A percentile compares a stretch with the other conserved stretches of the same genome.
Conservation (phyloP, 169 alveolate genomes). For the Cryptosporidium sp. region DNA sequence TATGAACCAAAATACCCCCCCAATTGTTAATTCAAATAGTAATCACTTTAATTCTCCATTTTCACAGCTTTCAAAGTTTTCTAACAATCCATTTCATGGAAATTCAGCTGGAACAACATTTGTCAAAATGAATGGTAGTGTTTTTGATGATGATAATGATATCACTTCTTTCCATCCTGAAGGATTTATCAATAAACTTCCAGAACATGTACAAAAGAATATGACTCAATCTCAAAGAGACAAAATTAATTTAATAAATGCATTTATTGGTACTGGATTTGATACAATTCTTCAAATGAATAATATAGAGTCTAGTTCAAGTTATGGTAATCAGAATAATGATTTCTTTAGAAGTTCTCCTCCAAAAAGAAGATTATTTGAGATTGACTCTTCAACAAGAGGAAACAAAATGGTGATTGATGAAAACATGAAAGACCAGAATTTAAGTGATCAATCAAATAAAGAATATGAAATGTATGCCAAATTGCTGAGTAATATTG, state of each 20-base stretch:
- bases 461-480: conserved; percentile 15
- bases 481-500: conserved; percentile 33
- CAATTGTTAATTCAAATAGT: not conserved
- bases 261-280: conserved; percentile 73
- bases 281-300: conserved; percentile 65
- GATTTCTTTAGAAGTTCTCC: not conserved
- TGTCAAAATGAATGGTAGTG: conserved; percentile 63
- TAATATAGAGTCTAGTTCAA: not conserved
- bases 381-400: not conserved
- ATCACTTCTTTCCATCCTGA: conserved; percentile 67
- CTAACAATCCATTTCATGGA: conserved; percentile 46
- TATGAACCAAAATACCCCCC: not conserved
- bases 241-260: conserved; percentile 60
- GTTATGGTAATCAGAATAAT: not conserved
- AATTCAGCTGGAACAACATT: conserved; percentile 25
- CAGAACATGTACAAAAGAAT: conserved; percentile 44
- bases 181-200: conserved; percentile 41
- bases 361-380: conserved; percentile 46
- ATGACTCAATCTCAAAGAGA: conserved; percentile 70
- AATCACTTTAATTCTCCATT: conserved; percentile 45
- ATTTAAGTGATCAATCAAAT: not conserved
- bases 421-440: not conserved
- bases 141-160: conserved; percentile 65
- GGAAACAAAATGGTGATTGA: not conserved
- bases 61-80: conserved; percentile 35